Base-by-base conservation (phyloP, 768 basidiomycete genomes). In the Pluteus cervinus region DNA sequence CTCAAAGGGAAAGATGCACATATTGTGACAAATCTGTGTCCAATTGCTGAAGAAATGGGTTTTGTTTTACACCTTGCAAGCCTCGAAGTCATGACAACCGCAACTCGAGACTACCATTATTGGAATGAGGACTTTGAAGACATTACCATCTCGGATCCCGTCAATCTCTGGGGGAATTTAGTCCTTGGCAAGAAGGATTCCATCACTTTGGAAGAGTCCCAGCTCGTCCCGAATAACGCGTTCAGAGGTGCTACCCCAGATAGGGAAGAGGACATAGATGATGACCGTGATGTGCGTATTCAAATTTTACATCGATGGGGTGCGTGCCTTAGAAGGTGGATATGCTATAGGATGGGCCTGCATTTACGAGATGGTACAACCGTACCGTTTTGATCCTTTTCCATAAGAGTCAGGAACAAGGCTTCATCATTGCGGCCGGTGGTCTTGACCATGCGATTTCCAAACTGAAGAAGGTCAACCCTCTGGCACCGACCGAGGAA, bases 231-330 rank as follows among this genome's bases (percentile, higher is more conserved):
- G 1, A 49, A 50, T 24, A 41, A 63, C 29, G 48, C 58, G 0
- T 67, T 69, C 41, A 54, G 65, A 22, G 57, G 46, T 18, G 36
- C 22, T 5, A 36, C 38, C 8, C 66, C 65, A 4, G 61, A 68
- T 39, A 48, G 60, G 3, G 45, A 50, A 12, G 55, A 67, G 2
- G 66, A 66, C 31, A 62, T 65, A 35, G 62, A 63, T 16, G 68
- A 68, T 43, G 53, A 54, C 48, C 65, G 61, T 9, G 66, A 68
- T 47, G 69, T 68, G 25, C 29, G 60, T 32, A 32, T 40, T 24
- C 44, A 42, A 11, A 33, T 30, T 20, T 36, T 15, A 24, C 23
- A 30, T 6, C 23, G 6, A 29, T 36, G 39, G 58, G 57, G 53
- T 15, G 54, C 51, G 3, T 37, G 52, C n/a, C 26, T 62, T 9